A percentile compares a stretch with the other conserved stretches of the same genome.
Conservation (phyloP, 306 rosid genomes). For the Inga laurina region DNA sequence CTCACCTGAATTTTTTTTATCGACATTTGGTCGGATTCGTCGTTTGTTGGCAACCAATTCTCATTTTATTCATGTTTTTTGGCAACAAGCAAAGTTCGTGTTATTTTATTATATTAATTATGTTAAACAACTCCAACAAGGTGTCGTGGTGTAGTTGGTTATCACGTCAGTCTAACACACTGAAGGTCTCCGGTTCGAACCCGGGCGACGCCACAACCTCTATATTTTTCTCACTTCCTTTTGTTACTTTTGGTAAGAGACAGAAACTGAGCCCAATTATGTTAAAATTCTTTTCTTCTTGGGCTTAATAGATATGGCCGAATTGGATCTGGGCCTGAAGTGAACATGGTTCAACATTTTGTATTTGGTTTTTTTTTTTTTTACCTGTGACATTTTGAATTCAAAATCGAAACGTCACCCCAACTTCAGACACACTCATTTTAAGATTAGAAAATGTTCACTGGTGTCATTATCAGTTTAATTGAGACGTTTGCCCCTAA, state of each 20-base stretch:
- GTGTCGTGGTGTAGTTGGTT: slow-evolving; percentile 77
- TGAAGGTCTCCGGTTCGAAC: slow-evolving; percentile 78
- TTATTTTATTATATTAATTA: no score
- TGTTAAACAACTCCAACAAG: not conserved
- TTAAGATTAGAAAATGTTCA: not conserved
- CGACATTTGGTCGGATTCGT: slow-evolving; percentile 23
- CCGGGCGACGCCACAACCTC: slow-evolving; percentile 45
- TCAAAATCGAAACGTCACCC: not conserved
- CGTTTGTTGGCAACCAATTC: not conserved
- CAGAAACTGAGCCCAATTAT: not conserved
- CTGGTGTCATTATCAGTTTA: not conserved
- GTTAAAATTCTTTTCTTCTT: not conserved
- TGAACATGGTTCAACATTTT: not conserved
- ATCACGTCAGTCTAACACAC: slow-evolving; percentile 99
- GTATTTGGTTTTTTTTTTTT: no score
- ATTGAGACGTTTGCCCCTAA: not conserved
- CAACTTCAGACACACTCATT: not conserved
- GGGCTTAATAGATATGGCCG: not conserved
- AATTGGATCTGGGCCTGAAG: not conserved
- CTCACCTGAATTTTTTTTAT: not conserved
- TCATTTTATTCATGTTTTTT: no score
- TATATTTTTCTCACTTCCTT: not conserved
- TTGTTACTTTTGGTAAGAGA: not conserved
- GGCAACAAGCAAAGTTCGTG: no score
- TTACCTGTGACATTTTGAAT: not conserved